Base-by-base conservation (phyloP, 2,329 filamentous ascomycete species). In the Trichoderma sp. region DNA sequence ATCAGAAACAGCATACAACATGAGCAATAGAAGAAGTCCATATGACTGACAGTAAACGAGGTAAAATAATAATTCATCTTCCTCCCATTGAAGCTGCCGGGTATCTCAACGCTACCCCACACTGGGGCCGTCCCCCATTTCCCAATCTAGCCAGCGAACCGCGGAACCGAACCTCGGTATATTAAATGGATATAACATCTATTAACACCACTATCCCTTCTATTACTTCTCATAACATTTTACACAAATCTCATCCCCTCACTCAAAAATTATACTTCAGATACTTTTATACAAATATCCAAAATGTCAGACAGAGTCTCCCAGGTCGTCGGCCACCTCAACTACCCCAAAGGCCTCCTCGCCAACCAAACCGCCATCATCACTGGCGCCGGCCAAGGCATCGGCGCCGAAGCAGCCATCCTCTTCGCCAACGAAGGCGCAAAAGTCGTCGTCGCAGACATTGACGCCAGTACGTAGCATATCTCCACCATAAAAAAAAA, bases 361-460 rank as follows among this genome's bases (percentile, higher is more conserved):
- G 88, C 88, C 34, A 92, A 92, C 67, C 93, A 97, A 80, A 89
- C 92, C 18, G 94, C 94, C 78, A 97, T 97, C 80, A 92, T 97
- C 80, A 97, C 94, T 3, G 93, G 94, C 58, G 90, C 91, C 21
- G 93, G 93, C 9, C 93, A 97, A 81, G 94, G 94, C 73, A 97
- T 97, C 80, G 94, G 94, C 28, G 94, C 93, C 32, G 94, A 97
- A 83, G 87, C 91, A 36, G 94, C 94, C 8, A 87, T 90, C 11
- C 83, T 97, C 3, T 97, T 97, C 78, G 93, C 93, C 14, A 95
- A 94, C 73, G 93, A 97, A 82, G 94, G 94, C 28, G 93, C 94
- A 18, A 94, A 91, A 79, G 93, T 97, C 0, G 85, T 97, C 12
- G 86, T 97, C 60, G 91, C 93, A 28, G 94, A 97, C 82, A 93